Conservation (phyloP, 805 yeast genomes). For the Kregervanrija delftensis region DNA sequence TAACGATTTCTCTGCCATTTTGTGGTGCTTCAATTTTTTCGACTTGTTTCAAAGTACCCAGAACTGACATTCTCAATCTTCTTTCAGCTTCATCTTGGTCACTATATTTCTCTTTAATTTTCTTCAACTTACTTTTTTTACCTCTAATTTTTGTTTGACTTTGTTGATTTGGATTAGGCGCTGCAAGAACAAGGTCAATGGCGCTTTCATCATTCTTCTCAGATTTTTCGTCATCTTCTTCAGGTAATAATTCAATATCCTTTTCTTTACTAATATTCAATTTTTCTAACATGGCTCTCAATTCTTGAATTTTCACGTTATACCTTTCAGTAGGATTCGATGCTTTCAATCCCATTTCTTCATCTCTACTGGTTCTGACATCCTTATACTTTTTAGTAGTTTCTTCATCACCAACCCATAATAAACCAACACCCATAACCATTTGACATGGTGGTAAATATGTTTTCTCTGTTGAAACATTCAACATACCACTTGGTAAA, state of each 20-base stretch:
- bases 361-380: conserved; percentile 18
- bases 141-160: conserved; percentile 58
- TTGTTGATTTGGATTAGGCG: conserved; percentile 15
- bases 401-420: conserved; percentile 64
- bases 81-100: conserved; percentile 93
- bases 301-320: conserved; percentile 21
- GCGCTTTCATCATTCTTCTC: background rate
- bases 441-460: conserved; percentile 72
- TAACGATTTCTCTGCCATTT: background rate
- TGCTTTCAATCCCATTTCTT: conserved; percentile 23
- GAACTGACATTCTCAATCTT: conserved; percentile 60
- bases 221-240: conserved; percentile 1
- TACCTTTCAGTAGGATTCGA: conserved; percentile 23
- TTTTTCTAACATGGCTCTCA: conserved; percentile 24
- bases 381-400: conserved; percentile 32
- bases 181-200: background rate
- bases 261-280: conserved; percentile 13
- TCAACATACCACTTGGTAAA: conserved; percentile 57
- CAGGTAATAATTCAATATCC: background rate
- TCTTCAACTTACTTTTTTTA: conserved; percentile 76
- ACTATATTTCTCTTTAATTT: conserved; percentile 74
- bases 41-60: conserved; percentile 73
- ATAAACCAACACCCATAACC: conserved; percentile 82
- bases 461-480: conserved; percentile 45
- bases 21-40: conserved; percentile 8